Conservation (phyloP, 352 stramenopile genomes). For the Pythium aquatile region DNA sequence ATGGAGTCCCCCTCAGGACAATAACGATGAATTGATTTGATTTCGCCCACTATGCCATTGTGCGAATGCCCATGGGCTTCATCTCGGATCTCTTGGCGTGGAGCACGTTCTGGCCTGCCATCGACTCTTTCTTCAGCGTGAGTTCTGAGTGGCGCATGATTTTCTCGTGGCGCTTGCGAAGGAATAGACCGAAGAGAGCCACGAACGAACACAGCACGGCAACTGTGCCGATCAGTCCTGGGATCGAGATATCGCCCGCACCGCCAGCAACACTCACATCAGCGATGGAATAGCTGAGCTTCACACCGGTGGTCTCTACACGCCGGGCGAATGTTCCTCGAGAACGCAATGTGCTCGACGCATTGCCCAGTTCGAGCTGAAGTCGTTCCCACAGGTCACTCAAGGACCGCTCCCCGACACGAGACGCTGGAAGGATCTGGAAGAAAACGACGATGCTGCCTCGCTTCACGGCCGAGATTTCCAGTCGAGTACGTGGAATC, state of each 20-base stretch:
- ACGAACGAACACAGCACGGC: conserved; percentile 59
- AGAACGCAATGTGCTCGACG: conserved; percentile 57
- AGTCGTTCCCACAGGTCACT: conserved; percentile 68
- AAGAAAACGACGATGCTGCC: conserved; percentile 69
- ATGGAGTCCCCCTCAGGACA: neutral
- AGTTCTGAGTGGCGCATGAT: conserved; percentile 23
- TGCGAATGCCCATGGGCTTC: conserved; percentile 73
- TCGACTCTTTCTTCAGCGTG: conserved; percentile 9
- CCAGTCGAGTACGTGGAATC: conserved; percentile 50
- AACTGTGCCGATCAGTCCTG: conserved; percentile 57
- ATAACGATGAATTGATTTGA: conserved; percentile 15
- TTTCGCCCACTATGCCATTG: conserved; percentile 36
- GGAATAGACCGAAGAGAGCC: conserved; percentile 54
- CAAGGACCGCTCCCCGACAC: conserved; percentile 55
- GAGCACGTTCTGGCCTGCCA: conserved; percentile 19
- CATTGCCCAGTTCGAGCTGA: conserved; percentile 51
- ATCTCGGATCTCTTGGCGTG: conserved; percentile 33
- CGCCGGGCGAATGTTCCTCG: conserved; percentile 64
- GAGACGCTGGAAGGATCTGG: conserved; percentile 59
- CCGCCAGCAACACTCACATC: conserved; percentile 58
- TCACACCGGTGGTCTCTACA: conserved; percentile 57
- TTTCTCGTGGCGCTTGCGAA: conserved; percentile 53
- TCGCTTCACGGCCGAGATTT: conserved; percentile 51
- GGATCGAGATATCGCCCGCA: conserved; percentile 66
- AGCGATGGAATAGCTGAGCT: conserved; percentile 66